These are phyloP conservation scores for Neurospora africana DNA, from an alignment of 495 filamentous ascomycete species.

Conservation along the genomic window DNA sequence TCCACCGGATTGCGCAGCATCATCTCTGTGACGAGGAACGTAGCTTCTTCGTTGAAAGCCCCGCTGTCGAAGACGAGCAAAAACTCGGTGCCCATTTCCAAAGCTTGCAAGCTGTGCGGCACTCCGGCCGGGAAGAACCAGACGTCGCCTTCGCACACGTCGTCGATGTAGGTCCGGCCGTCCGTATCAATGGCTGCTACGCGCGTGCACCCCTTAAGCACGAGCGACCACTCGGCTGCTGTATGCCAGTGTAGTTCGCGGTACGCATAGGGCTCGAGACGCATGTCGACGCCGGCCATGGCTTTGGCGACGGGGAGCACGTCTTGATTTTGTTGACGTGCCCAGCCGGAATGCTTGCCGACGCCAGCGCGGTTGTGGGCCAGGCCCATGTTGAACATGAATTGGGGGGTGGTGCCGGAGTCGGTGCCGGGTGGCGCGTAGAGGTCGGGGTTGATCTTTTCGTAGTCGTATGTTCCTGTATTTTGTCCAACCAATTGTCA, in stretches of 20 bases:
- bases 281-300: slow-evolving; percentile 75
- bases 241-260: slow-evolving; percentile 69
- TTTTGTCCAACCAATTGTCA: not conserved
- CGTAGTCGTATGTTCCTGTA: slow-evolving; percentile 45
- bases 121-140: slow-evolving; percentile 61
- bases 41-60: slow-evolving; percentile 57
- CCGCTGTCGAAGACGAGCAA: slow-evolving; percentile 62
- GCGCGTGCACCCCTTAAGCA: slow-evolving; percentile 55
- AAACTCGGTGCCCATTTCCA: slow-evolving; percentile 56
- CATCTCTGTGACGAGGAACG: slow-evolving; percentile 56
- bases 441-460: slow-evolving; percentile 55
- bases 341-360: slow-evolving; percentile 50
- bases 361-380: slow-evolving; percentile 52
- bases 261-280: slow-evolving; percentile 53
- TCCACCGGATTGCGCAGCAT: slow-evolving; percentile 51
- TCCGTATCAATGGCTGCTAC: slow-evolving; percentile 51
- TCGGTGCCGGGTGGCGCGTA: slow-evolving; percentile 60
- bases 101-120: slow-evolving; percentile 58
- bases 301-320: slow-evolving; percentile 53
- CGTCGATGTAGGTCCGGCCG: slow-evolving; percentile 55
- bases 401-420: slow-evolving; percentile 49
- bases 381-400: slow-evolving; percentile 63
- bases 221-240: slow-evolving; percentile 53
- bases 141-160: slow-evolving; percentile 55
- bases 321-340: slow-evolving; percentile 53